Percentiles rank a stretch among this genome's conserved stretches.
These are phyloP conservation scores for Sphaerulina musiva DNA, from an alignment of 2,329 filamentous ascomycete species.

Conservation along the genomic window DNA sequence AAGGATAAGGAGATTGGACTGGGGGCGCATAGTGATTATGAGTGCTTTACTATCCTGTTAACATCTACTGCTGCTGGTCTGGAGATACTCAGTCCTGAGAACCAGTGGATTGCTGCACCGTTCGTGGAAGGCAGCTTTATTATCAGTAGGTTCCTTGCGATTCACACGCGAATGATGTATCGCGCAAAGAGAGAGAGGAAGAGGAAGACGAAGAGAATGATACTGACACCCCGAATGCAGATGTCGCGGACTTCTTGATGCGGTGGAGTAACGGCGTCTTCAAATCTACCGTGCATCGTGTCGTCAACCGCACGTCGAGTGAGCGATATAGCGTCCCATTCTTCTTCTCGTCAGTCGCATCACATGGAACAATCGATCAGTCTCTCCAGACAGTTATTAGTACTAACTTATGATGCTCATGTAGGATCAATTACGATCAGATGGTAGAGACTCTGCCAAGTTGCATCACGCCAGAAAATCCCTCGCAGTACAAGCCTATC, in stretches of 20 bases:
- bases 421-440: neutral
- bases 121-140: conserved; percentile 43
- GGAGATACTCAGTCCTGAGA: conserved; percentile 33
- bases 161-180: neutral
- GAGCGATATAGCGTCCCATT: conserved; percentile 43
- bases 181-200: no score
- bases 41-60: conserved; percentile 30
- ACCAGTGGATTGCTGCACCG: conserved; percentile 41
- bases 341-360: conserved; percentile 40
- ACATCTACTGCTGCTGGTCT: conserved; percentile 26
- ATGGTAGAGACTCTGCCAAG: conserved; percentile 31
- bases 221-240: conserved; percentile 29
- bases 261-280: conserved; percentile 42
- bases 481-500: conserved; percentile 32
- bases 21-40: conserved; percentile 34
- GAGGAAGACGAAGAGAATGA: conserved; percentile 21
- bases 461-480: conserved; percentile 32
- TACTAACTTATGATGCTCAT: neutral
- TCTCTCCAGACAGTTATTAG: neutral
- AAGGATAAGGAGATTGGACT: conserved; percentile 34
- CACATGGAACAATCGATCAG: conserved; percentile 32
- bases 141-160: conserved; percentile 31
- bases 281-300: conserved; percentile 43
- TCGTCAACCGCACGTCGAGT: conserved; percentile 38
- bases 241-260: conserved; percentile 48